These are phyloP conservation scores for Insectozyma bohioensis DNA, from an alignment of 1,139 yeast species.

Conservation along the genomic window DNA sequence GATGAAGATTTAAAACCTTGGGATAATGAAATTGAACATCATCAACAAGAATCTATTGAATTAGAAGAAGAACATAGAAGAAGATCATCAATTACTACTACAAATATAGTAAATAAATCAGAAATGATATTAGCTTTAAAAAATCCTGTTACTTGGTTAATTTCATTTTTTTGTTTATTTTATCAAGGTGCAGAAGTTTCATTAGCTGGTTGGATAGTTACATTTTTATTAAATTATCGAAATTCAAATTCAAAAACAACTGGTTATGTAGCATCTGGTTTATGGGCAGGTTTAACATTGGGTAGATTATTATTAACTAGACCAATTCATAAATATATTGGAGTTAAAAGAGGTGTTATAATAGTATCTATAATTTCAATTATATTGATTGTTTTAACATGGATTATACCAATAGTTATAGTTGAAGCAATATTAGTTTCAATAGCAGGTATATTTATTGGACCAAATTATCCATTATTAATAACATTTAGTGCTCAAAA, in stretches of 20 bases:
- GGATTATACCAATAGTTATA: constrained; percentile 44
- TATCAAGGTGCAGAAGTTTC: constrained; percentile 73
- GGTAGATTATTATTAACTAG: constrained; percentile 55
- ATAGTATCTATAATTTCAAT: constrained; percentile 35
- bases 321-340: constrained; percentile 39
- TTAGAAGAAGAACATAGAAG: constrained; percentile 5
- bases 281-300: constrained; percentile 68
- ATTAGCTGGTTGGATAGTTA: constrained; percentile 71
- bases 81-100: background rate
- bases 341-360: constrained; percentile 50
- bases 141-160: constrained; percentile 51
- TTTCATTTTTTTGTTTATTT: constrained; percentile 53
- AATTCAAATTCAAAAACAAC: constrained; percentile 43
- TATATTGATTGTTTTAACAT: constrained; percentile 38
- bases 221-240: constrained; percentile 58
- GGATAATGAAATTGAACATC: constrained; percentile 23
- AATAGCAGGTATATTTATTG: constrained; percentile 49
- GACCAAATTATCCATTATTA: constrained; percentile 58
- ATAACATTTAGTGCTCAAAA: constrained; percentile 39
- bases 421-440: constrained; percentile 48
- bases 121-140: constrained; percentile 33
- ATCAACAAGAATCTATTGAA: constrained; percentile 9
- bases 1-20: constrained; percentile 42
- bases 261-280: constrained; percentile 71
- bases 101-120: constrained; percentile 10